Evolutionary conservation across 441 rosid species (phyloP).

Genomic region (Gossypium gossypioides): DNA sequence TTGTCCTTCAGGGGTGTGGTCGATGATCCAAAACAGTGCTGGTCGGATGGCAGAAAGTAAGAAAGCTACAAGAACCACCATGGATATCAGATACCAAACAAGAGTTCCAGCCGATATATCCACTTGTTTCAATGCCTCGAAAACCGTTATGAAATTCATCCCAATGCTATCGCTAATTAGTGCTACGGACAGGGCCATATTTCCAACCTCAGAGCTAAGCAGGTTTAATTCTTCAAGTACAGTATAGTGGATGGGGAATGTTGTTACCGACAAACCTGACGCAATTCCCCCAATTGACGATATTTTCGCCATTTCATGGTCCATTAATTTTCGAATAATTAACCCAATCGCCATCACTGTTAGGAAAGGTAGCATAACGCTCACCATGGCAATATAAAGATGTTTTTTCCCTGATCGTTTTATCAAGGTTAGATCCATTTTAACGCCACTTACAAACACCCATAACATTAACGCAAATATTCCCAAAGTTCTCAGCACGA

Average conservation of each 20-base stretch:
- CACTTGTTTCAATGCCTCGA: slow-evolving; percentile 41
- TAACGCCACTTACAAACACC: slow-evolving; percentile 39
- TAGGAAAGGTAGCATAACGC: slow-evolving; percentile 25
- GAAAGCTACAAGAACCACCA: background rate
- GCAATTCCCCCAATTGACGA: slow-evolving; percentile 34
- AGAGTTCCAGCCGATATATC: slow-evolving; percentile 16
- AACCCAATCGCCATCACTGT: background rate
- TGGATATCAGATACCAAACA: slow-evolving; percentile 30
- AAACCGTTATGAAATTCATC: slow-evolving; percentile 18
- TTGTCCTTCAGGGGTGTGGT: slow-evolving; percentile 40
- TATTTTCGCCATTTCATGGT: slow-evolving; percentile 14
- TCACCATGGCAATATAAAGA: slow-evolving; percentile 22
- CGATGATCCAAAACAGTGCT: slow-evolving; percentile 34
- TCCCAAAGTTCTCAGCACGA: slow-evolving; percentile 40
- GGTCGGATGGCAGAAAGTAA: slow-evolving; percentile 18
- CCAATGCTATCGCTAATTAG: slow-evolving; percentile 38
- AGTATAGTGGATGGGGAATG: slow-evolving; percentile 50
- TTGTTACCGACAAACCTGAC: slow-evolving; percentile 28
- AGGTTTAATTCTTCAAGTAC: slow-evolving; percentile 53
- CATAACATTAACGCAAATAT: slow-evolving; percentile 39
- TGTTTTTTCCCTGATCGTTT: slow-evolving; percentile 40
- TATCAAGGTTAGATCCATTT: slow-evolving; percentile 36
- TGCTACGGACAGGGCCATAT: slow-evolving; percentile 41
- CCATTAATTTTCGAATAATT: slow-evolving; percentile 23
- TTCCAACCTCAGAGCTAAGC: slow-evolving; percentile 66